phyloP scores from a whole-genome alignment of 805 yeast species.

The Candida piceae region DNA sequence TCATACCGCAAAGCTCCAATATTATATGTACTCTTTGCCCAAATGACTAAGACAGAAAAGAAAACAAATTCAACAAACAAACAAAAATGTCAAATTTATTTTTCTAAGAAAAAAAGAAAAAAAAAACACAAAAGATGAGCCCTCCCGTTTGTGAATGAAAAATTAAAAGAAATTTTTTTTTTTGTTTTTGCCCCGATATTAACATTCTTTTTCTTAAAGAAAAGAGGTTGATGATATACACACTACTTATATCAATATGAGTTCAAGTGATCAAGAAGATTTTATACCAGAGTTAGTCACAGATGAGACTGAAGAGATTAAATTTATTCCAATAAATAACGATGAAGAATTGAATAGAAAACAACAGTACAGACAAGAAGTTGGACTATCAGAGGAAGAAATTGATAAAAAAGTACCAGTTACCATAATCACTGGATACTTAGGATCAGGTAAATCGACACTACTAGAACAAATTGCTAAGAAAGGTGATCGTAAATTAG shows the following conservation, averaged over 20 bases:
- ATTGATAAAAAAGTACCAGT: conserved; percentile 63
- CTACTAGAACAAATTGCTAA: conserved; percentile 69
- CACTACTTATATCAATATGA: no score
- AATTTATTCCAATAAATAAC: conserved; percentile 12
- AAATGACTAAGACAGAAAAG: neutral
- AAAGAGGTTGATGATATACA: no score
- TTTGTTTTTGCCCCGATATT: no score
- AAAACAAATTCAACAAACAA: no score
- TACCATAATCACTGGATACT: conserved; percentile 88
- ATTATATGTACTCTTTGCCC: no score
- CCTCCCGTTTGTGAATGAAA: no score
- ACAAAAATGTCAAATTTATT: no score
- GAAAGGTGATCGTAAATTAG: conserved; percentile 67
- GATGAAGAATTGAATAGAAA: neutral
- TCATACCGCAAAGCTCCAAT: neutral
- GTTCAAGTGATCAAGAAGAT: no score
- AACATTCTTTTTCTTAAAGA: no score
- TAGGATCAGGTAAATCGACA: conserved; percentile 94
- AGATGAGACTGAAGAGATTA: conserved; percentile 21
- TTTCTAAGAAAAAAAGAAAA: no score
- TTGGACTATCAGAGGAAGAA: conserved; percentile 15
- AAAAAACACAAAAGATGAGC: no score
- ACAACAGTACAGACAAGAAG: conserved; percentile 10
- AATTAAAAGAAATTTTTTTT: no score
- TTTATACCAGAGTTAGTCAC: conserved; percentile 26